Base-by-base conservation (phyloP, 2,329 filamentous ascomycete genomes). In the Hypocreales sp. region DNA sequence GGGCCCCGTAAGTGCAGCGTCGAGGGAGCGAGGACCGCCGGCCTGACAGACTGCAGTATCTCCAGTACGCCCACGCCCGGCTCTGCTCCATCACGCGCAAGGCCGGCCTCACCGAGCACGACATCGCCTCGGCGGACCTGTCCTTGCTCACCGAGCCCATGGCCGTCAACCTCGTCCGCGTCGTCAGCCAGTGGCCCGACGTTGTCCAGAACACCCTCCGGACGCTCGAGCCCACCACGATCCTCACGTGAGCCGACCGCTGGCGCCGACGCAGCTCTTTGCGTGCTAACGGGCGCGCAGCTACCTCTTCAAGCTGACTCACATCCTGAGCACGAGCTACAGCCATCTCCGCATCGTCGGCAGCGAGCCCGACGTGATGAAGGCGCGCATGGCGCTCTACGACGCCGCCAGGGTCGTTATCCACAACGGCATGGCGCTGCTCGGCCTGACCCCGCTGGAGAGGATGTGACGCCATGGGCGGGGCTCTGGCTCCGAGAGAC, bases 231-330 rank as follows among this genome's bases (percentile, higher is more conserved):
- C 81, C 81, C 13, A 66, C 62, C 8, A 58, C 55, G 7, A 49
- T 53, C 31, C 47, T 58, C 36, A 57, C 53, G 31, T 33, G 24
- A 29, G 26, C 13, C 14, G 10, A n/a, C 5, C 14, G 5, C 8
- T 20, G 7, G 7, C 18, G 10, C 18, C 7, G 7, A 10, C 10
- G 7, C 7, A 20, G 7, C 17, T 22, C 5, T 27, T 6, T 8
- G 8, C 4, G 14, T 11, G n/a, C 19, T 27, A 19, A 26, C 11
- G 4, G 19, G 5, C 5, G 6, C 12, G 14, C n/a, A 33, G 31
- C n/a, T 55, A 87, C 48, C 61, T 90, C 24, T 90, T 87, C 64
- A 82, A 80, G 65, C 79, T 92, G 74, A 81, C 79, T 4, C 82
- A 92, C 52, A 61, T 71, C 15, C 54, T 92, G 29, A 83, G 76